Percentiles rank a stretch among this genome's conserved stretches.
These are phyloP conservation scores for Scutellaria minor DNA, from an alignment of 257 asterid genomes.

Conservation along the genomic window DNA sequence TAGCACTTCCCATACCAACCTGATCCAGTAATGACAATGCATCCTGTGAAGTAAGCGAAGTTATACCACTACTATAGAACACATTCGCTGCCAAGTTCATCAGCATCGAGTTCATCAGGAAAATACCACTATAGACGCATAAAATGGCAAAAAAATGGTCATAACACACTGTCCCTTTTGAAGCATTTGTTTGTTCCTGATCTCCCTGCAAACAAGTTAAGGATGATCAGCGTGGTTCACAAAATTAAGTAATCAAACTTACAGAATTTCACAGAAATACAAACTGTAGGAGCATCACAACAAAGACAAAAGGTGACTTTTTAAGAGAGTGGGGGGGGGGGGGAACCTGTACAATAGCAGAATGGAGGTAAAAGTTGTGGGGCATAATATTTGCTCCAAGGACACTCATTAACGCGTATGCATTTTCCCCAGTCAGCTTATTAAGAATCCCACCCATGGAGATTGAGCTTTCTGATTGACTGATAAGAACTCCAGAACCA, in stretches of 20 bases:
- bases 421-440: constrained; percentile 82
- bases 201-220: constrained; percentile 63
- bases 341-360: constrained; percentile 85
- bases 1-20: constrained; percentile 53
- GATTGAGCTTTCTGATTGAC: constrained; percentile 67
- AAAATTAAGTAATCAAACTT: background rate
- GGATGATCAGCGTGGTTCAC: constrained; percentile 6
- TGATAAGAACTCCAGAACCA: constrained; percentile 67
- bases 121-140: constrained; percentile 83
- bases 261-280: background rate
- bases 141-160: constrained; percentile 86
- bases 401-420: constrained; percentile 85
- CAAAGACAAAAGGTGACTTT: constrained; percentile 5
- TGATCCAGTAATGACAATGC: constrained; percentile 87
- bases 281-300: background rate
- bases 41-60: constrained; percentile 78
- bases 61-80: constrained; percentile 68
- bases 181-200: constrained; percentile 47
- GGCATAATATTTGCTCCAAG: constrained; percentile 97
- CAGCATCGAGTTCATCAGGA: constrained; percentile 68
- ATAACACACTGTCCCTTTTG: constrained; percentile 65
- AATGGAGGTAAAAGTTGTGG: constrained; percentile 93
- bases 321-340: constrained; percentile 34
- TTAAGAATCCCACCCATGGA: constrained; percentile 60
- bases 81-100: constrained; percentile 75